Base-by-base conservation (phyloP, 78 protist species). In the Salpingoeca rosetta region DNA sequence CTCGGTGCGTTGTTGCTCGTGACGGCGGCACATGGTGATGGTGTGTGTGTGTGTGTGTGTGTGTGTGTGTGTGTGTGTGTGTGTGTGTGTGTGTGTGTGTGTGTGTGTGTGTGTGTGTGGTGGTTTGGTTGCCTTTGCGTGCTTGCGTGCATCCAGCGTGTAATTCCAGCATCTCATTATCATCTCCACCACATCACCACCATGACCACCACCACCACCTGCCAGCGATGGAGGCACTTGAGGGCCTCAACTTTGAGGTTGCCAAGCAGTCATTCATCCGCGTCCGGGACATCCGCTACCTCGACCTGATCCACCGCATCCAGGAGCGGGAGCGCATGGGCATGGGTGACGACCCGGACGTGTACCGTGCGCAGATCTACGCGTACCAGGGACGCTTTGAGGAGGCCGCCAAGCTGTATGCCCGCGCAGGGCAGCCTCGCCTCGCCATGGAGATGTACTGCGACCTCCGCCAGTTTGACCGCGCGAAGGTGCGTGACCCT, bases 361-460 rank as follows among this genome's bases (percentile, higher is more conserved):
- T 78, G 44, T 38, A 83, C 40, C 82, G 44, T 7, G 96, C 88
- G 2, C 86, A 91, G 3, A 72, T 90, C 24, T 65, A 85, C 31
- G 96, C 96, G 31, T 87, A 41, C 72, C 92, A 83, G 40, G 96
- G 96, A 37, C 78, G 75, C 41, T 89, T n/a, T 51, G 40, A 51
- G 7, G 90, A 90, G 27, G 94, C 94, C 0, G 95, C 92, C 36
- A 0, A 39, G 57, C 35, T 80, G 24, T 93, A 56, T 44, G 42
- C 26, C 73, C 73, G 80, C 3, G 56, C 80, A 24, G 77, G 56
- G 39, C 72, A 38, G n/a, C 24, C 39, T 0, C 79, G 39, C 39
- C 78, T 10, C 0, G 88, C 88, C 40, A 26, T 85, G 28, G n/a
- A 80, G 7, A 78, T 85, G 80, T 80, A 3, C 74, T 10, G 44